Evolutionary conservation across 2,329 filamentous ascomycete species (phyloP), one percentile per base, ranked within the genome.

Genomic region (Aspergillus spinulosporus): DNA sequence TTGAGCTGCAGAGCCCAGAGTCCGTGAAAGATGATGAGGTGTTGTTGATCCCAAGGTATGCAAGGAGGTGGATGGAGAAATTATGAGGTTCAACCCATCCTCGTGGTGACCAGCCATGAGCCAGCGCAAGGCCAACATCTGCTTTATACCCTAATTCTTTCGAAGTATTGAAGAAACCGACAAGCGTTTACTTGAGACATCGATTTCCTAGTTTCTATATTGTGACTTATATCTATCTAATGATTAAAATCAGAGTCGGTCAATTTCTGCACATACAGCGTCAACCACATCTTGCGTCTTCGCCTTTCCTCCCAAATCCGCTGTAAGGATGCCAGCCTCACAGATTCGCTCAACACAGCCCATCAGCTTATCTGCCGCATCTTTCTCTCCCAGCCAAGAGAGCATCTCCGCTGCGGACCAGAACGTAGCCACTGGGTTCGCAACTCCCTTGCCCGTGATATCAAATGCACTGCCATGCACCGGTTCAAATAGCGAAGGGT

Each of bases 321-420:
- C 77, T 1, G 85, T 87, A 63, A 81, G 73, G 44, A 84, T 70
- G 0, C 78, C 79, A 5, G 74, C 66, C 1, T 79, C 80, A 5
- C 81, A 82, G 9, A 87, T 83, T 54, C 80, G 81, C 67, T 87
- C 84, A 7, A 87, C 78, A 21, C 81, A 81, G 46, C 79, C 74
- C 74, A 88, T 82, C 26, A 88, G 68, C 34, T 73, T 71, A 44
- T 80, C 78, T 0, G 84, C 83, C 0, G 83, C 84, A 15, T 80
- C 75, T 29, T 81, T 78, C 57, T 84, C 73, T 0, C 84, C 84
- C 11, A 88, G 65, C 80, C 85, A 86, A 47, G 80, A 70, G 4
- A 88, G 76, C 82, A 89, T 84, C 76, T 88, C 87, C 4, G 85
- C 84, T 0, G 83, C 85, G 0, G 85, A 86, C 87, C 86, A 89